Evolutionary conservation across 345 rosid species (phyloP).

Genomic region (Brassica nigra): DNA sequence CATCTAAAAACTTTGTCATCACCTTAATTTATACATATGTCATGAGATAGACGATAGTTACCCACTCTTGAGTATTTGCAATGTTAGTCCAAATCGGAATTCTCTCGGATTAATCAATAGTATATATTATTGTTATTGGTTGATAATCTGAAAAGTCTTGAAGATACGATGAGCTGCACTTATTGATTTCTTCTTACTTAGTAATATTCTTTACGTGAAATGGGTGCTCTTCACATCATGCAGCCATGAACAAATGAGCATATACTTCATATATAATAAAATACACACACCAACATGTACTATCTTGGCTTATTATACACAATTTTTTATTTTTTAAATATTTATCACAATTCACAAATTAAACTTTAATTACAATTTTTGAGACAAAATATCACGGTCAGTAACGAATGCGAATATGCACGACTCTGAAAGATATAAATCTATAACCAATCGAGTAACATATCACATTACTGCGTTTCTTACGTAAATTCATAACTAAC

Average conservation of each 20-base stretch:
- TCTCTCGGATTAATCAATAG: neutral
- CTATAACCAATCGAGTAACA: neutral
- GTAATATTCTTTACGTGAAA: conserved; percentile 40
- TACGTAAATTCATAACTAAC: neutral
- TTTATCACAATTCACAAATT: neutral
- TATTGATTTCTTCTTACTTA: conserved; percentile 27
- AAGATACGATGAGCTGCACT: conserved; percentile 39
- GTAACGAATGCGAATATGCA: conserved; percentile 4
- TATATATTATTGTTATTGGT: neutral
- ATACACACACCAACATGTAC: conserved; percentile 30
- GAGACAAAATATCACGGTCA: neutral
- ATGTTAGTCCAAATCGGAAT: neutral
- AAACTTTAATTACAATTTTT: neutral
- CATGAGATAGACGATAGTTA: neutral
- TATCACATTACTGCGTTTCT: conserved; percentile 2
- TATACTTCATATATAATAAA: conserved; percentile 30
- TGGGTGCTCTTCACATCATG: conserved; percentile 45
- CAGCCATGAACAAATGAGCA: conserved; percentile 27
- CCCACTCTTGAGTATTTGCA: neutral
- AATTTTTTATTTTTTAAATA: no score
- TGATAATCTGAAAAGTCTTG: conserved; percentile 8
- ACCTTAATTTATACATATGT: neutral
- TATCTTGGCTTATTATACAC: no score
- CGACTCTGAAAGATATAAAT: conserved; percentile 1
- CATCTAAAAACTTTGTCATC: neutral